These are phyloP conservation scores for Chaetomium globosum DNA, from an alignment of 2,329 filamentous ascomycete species.

Conservation along the genomic window DNA sequence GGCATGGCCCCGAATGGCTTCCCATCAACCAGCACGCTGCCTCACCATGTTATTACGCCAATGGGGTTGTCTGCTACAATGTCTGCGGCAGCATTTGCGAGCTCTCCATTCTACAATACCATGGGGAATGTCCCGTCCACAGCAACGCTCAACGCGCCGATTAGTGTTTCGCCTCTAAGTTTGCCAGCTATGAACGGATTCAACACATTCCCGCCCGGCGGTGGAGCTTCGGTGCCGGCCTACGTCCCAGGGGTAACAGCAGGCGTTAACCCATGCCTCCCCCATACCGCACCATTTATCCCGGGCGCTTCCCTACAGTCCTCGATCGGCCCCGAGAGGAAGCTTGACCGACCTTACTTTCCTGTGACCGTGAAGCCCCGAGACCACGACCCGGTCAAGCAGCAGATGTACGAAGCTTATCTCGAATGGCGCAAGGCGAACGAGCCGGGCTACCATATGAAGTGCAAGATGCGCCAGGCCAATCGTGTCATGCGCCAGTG, in stretches of 20 bases:
- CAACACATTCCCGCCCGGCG: constrained; percentile 24
- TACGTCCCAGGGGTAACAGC: constrained; percentile 3
- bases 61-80: constrained; percentile 8
- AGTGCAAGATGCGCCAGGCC: constrained; percentile 51
- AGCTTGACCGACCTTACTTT: constrained; percentile 32
- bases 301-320: constrained; percentile 2
- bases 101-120: not conserved
- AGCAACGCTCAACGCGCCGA: not conserved
- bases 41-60: not conserved
- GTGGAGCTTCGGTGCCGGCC: constrained; percentile 7
- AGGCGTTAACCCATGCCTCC: constrained; percentile 4
- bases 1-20: not conserved
- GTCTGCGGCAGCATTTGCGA: not conserved
- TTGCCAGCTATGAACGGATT: constrained; percentile 10
- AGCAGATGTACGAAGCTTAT: constrained; percentile 53
- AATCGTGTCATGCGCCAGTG: constrained; percentile 35
- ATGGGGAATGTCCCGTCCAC: constrained; percentile 3
- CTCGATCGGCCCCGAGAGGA: constrained; percentile 6
- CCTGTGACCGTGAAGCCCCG: constrained; percentile 46
- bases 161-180: not conserved
- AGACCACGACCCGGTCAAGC: constrained; percentile 46
- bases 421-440: constrained; percentile 54
- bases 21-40: not conserved
- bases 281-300: not conserved
- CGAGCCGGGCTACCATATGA: constrained; percentile 52